Base-by-base conservation (phyloP, 495 filamentous ascomycete genomes). In the Podospora didyma region DNA sequence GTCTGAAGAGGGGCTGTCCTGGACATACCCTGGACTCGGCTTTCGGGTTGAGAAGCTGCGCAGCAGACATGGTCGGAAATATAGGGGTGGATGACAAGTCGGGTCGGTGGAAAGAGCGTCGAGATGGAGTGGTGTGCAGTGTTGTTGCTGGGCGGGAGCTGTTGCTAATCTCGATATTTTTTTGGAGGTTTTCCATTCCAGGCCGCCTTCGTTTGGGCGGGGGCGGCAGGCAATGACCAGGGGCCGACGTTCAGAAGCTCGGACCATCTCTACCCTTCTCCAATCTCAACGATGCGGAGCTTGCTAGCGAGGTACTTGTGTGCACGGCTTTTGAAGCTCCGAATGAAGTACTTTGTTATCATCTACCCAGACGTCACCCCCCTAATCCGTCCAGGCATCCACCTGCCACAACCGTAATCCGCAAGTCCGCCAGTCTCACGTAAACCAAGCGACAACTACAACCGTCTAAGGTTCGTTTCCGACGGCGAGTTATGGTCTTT, bases 41-140 rank as follows among this genome's bases (percentile, higher is more conserved):
- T 76, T 97, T 97, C 34, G 93, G 93, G 71, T 98, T 98, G 22
- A 98, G 86, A 65, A 98, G 83, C 80, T 97, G 93, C 52, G 94
- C 92, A 57, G 94, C 94, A 67, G 89, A 90, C 86, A 90, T 92
- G 66, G 62, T 78, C 49, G 54, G 10, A 48, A 53, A 59, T 47
- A 16, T 31, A 47, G 39, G 34, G 49, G 34, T 60, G 53, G 54
- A 41, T 35, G 46, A 52, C 28, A 45, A 50, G 26, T 51, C 37
- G 11, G 51, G 46, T 59, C 44, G 21, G 54, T 52, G 44, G 4
- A 45, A 46, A 50, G 31, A 41, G 49, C 52, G 45, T 21, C 51
- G 48, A 45, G 51, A 21, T 44, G 50, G 55, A 37, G 54, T 56
- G 51, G 55, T 62, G 60, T 46, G 53, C 56, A 54, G 41, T 59